Evolutionary conservation across 371 early-diverging fungal genomes (phyloP).

Genomic region (Apophysomyces variabilis): DNA sequence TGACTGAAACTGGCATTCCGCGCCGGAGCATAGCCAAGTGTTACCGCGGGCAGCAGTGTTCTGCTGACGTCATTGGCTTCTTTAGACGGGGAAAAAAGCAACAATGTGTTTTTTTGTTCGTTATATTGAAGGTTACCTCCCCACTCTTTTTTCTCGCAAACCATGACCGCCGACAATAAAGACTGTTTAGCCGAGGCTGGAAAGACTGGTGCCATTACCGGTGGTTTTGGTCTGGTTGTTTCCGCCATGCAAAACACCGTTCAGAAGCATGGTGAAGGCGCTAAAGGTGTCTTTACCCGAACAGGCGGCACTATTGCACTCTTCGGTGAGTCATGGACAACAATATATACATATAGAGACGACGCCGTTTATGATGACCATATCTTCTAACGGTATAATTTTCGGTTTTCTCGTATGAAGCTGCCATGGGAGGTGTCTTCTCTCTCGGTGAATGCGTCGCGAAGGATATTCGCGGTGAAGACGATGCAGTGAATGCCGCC

Average conservation of each 20-base stretch:
- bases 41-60: too few relatives aligned
- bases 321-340: constrained; percentile 61
- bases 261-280: constrained; percentile 67
- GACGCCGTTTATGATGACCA: background rate
- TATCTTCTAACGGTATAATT: background rate
- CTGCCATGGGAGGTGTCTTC: constrained; percentile 83
- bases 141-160: constrained; percentile 20
- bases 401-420: constrained; percentile 34
- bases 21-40: too few relatives aligned
- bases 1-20: too few relatives aligned
- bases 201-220: constrained; percentile 61
- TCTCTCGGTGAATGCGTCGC: constrained; percentile 67
- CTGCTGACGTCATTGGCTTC: too few relatives aligned
- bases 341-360: background rate
- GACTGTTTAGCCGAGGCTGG: constrained; percentile 60
- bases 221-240: constrained; percentile 70
- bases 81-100: too few relatives aligned
- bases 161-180: constrained; percentile 53
- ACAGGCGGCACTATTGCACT: constrained; percentile 73
- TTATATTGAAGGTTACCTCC: constrained; percentile 11
- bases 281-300: constrained; percentile 68
- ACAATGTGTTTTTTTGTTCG: background rate
- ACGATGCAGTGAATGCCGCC: constrained; percentile 73
- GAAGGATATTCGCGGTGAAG: constrained; percentile 64
- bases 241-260: constrained; percentile 77